phyloP scores from a whole-genome alignment of 805 yeast genomes.

The Schwanniomyces sp. region DNA sequence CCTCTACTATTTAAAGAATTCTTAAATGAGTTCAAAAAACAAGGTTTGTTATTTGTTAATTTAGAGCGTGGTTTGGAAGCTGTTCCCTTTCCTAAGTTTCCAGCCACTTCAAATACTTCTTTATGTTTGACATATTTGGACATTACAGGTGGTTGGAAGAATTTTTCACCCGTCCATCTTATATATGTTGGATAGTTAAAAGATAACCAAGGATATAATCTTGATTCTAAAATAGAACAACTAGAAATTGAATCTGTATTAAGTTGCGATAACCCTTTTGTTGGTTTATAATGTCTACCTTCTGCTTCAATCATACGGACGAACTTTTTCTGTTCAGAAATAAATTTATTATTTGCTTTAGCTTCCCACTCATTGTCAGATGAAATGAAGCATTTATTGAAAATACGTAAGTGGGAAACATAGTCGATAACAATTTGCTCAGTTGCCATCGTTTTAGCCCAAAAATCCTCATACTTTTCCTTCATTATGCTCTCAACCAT shows the following conservation, averaged over 20 bases:
- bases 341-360: slow-evolving; percentile 6
- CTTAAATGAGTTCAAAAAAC: slow-evolving; percentile 29
- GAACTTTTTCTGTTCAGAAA: slow-evolving; percentile 10
- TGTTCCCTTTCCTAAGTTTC: slow-evolving; percentile 9
- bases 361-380: slow-evolving; percentile 17
- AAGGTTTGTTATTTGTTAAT: slow-evolving; percentile 15
- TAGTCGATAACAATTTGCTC: slow-evolving; percentile 44
- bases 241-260: slow-evolving; percentile 13
- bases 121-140: slow-evolving; percentile 13
- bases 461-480: slow-evolving; percentile 24
- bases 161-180: slow-evolving; percentile 38
- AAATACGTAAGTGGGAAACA: slow-evolving; percentile 46
- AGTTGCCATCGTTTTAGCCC: slow-evolving; percentile 18
- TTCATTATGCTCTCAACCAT: slow-evolving; percentile 24
- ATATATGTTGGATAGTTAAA: slow-evolving; percentile 37
- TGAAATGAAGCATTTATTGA: slow-evolving; percentile 44
- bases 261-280: slow-evolving; percentile 14
- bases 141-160: slow-evolving; percentile 23
- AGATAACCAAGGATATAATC: slow-evolving; percentile 44
- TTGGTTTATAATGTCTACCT: slow-evolving; percentile 7
- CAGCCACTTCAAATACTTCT: slow-evolving; percentile 15
- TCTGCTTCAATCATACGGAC: not conserved
- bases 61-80: slow-evolving; percentile 11
- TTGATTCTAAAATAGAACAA: slow-evolving; percentile 34
- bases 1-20: slow-evolving; percentile 32